Base-by-base conservation (phyloP, 768 basidiomycete species). In the Leccinum pellstonianum region DNA sequence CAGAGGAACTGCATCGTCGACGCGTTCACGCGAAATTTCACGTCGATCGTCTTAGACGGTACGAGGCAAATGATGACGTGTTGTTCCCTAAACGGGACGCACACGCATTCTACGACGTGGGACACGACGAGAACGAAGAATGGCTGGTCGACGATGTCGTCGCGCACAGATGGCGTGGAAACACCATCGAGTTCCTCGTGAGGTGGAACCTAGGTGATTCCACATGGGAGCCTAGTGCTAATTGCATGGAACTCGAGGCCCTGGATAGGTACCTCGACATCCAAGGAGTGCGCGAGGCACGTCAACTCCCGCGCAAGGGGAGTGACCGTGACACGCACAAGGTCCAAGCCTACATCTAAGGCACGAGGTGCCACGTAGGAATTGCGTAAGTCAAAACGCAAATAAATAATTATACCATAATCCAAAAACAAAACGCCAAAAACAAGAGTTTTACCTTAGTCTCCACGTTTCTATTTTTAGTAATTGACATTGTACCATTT, bases 21-120 rank as follows among this genome's bases (percentile, higher is more conserved):
- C 17, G 41, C 3, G 2, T 43, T 8, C 41, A 43, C 8, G 15
- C 41, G 1, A 43, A 0, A 1, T 43, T 43, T 4, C 41, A 43
- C 12, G 17, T 43, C 17, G 8, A 4, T 1, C n/a, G 7, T 0
- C 41, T 43, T 0, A 0, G 41, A n/a, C 41, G 5, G 0, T n/a
- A 43, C 6, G 41, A 43, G 12, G 17, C 41, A 5, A 43, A 43
- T 1, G 41, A 43, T 1, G 41, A 43, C 9, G 3, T n/a, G 17
- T 0, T 15, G 5, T 43, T 43, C 41, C 41, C 17, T 0, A n/a
- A 8, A 3, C 41, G 41, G 17, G 17, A 43, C 4, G 17, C 41
- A n/a, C 41, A 43, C 3, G 17, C 41, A 1, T 43, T 43, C 41
- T 43, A 43, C 12, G 41, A 43, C 17, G 17, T 43, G 4, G 41